Base-by-base conservation (phyloP, 306 rosid species). In the Glycine tomentella region DNA sequence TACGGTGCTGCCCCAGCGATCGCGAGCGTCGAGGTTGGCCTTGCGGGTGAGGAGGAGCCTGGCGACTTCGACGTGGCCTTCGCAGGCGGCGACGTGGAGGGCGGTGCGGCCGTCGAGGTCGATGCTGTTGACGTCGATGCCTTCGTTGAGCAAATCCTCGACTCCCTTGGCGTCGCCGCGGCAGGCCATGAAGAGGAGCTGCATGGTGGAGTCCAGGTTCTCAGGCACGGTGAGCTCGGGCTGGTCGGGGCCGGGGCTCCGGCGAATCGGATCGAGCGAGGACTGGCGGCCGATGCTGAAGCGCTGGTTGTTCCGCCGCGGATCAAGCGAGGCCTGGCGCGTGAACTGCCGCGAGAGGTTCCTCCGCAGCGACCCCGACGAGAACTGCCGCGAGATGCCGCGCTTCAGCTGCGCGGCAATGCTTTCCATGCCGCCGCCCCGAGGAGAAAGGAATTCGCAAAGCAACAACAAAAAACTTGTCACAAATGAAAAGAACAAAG, bases 1-100 rank as follows among this genome's bases (percentile, higher is more conserved):
- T 89, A 94, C 98, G 83, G 98, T 95, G 51, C 98, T 90, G 77
- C 99, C 99, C 99, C 99, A 96, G 53, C 99, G 99, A 88, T 96
- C 99, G 64, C 99, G 97, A 72, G 99, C 98, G 49, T 93, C 97
- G 50, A 96, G 77, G 25, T 96, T 96, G 59, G 98, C 99, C 88
- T 79, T 91, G 14, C 98, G 98, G 64, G 77, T 84, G 80, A 96
- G 99, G 76, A 96, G 76, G 71, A 96, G 91, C 86, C 74, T 82
- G 2, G 78, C 93, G 7, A 96, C 97, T 6, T 91, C 94, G 4
- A 88, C 87, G 38, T 96, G 97, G 14, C 99, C 99, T 82, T 96
- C 99, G 46, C 98, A 96, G 31, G 97, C 97, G 17, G 98, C 92
- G 59, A 93, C 77, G 79, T 96, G 99, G 36, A 96, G 87, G 4